Percentiles rank a stretch among this genome's conserved stretches.
Conservation (phyloP, 2,329 filamentous ascomycete genomes). For the Podosphaera xanthii region DNA sequence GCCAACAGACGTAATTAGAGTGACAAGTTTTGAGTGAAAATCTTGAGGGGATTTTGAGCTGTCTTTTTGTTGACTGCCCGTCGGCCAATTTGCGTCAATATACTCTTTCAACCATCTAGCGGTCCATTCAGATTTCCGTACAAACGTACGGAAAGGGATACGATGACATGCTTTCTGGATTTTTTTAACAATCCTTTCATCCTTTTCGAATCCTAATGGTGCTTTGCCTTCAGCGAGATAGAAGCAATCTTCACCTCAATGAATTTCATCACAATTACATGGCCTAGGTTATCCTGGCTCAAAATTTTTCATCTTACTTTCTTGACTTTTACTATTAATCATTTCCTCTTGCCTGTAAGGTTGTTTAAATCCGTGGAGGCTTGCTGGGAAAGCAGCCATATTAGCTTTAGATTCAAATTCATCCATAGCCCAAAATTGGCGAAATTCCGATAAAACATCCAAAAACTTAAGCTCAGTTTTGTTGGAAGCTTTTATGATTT, state of each 20-base stretch:
- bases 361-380: neutral
- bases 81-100: neutral
- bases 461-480: neutral
- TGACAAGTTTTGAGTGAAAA: neutral
- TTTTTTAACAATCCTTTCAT: neutral
- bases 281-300: neutral
- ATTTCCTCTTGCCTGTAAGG: neutral
- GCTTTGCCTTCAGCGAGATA: neutral
- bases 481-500: neutral
- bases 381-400: neutral
- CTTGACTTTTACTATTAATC: neutral
- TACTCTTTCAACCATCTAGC: neutral
- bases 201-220: neutral
- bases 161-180: neutral
- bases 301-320: neutral
- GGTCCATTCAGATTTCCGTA: neutral
- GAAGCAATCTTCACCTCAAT: neutral
- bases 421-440: neutral
- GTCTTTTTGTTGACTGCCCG: neutral
- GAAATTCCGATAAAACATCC: neutral
- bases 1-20: neutral
- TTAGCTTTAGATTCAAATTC: neutral
- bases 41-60: neutral
- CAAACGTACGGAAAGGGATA: neutral
- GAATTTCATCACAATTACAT: neutral